Evolutionary conservation across 2,329 filamentous ascomycete genomes (phyloP).

Genomic region (Beauveria varroae): DNA sequence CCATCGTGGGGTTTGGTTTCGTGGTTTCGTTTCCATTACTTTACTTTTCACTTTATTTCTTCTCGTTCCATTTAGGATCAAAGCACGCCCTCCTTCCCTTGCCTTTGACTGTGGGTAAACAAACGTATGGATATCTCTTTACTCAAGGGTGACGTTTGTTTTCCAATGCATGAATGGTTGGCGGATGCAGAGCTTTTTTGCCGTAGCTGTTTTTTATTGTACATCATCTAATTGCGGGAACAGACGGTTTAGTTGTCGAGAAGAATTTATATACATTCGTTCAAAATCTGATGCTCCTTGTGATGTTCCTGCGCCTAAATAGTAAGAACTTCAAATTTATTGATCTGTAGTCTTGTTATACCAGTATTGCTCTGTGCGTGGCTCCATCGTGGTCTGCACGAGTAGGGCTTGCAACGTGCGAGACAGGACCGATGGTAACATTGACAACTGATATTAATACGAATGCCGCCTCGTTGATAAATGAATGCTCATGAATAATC

Average conservation of each 20-base stretch:
- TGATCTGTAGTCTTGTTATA: not conserved
- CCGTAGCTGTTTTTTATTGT: conserved; percentile 20
- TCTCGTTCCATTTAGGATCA: conserved; percentile 9
- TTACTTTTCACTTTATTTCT: not conserved
- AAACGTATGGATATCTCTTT: too few relatives aligned
- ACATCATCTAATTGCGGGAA: conserved; percentile 20
- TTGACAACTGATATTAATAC: not conserved
- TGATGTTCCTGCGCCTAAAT: not conserved
- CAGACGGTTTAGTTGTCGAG: conserved; percentile 10
- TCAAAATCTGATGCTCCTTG: not conserved
- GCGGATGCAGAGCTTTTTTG: conserved; percentile 17
- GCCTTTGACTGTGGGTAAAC: not conserved
- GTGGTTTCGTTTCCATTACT: not conserved
- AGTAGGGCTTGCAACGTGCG: too few relatives aligned
- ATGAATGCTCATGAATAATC: not conserved
- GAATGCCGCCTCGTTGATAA: not conserved
- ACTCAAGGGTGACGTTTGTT: not conserved
- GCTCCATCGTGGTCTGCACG: not conserved
- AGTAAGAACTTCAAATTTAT: too few relatives aligned
- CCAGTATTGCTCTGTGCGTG: not conserved
- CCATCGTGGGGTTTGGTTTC: not conserved
- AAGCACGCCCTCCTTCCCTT: not conserved
- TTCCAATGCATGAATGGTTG: not conserved
- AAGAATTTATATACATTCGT: conserved; percentile 13
- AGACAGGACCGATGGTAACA: too few relatives aligned